Base-by-base conservation (phyloP, 257 asterid genomes). In the Nyctanthes arbortristis region DNA sequence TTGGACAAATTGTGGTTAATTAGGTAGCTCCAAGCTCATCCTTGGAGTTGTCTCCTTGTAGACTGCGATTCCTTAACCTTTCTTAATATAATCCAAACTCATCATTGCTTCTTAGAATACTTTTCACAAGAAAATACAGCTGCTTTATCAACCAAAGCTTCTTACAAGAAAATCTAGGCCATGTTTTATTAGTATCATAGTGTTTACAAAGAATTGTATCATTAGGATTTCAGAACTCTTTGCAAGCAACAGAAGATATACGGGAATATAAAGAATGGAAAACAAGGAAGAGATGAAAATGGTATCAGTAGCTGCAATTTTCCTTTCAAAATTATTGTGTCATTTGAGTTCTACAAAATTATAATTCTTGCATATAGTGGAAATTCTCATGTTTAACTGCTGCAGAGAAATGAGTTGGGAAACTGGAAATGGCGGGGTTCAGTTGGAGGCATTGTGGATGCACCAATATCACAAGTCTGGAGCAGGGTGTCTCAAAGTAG, bases 381-480 rank as follows among this genome's bases (percentile, higher is more conserved):
- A n/a, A n/a, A n/a, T 34, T 39, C 18, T 39, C 30, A 3, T 30
- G 29, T 47, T 0, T 43, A 36, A 47, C 47, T 39, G 28, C 40
- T 10, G 59, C 59, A 67, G 80, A 67, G 14, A 33, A 57, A 63
- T 3, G 78, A 79, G 49, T 11, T 11, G 45, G 63, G 9, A 34
- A 74, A 39, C 72, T n/a, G n/a, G 75, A 86, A 78, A 75, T 86
- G 96, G 93, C 73, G 55, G 0, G 87, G 91, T 78, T 77, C 96
- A 16, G 83, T 84, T 12, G 84, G 84, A 69, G 93, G 91, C 64
- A 59, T 86, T 2, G 86, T 89, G 0, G 91, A 86, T 67, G 87
- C 83, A 33, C 81, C 85, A 18, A 73, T 84, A 28, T 70, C 77
- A 34, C 39, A 77, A 70, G 93, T 84, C 0, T 87, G 91, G 91